phyloP scores from a whole-genome alignment of 805 yeast species.

The Metschnikowia chrysomelidarum region DNA sequence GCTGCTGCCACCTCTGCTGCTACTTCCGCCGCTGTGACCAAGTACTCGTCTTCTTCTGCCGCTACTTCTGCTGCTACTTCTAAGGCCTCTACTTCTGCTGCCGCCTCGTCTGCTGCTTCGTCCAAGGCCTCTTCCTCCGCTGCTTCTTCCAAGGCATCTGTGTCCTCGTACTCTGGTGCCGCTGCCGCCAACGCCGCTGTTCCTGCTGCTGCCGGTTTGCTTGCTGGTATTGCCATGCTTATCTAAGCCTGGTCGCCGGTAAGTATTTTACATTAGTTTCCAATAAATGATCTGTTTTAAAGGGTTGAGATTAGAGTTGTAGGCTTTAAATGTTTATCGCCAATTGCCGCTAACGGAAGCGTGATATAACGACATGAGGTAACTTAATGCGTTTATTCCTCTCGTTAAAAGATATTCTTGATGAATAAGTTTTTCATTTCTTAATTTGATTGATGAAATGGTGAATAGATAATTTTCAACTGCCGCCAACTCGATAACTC shows the following conservation, averaged over 20 bases:
- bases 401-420: too few relatives aligned
- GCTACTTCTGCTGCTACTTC: constrained; percentile 12
- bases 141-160: constrained; percentile 10
- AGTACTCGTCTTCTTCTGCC: constrained; percentile 5
- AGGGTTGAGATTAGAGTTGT: too few relatives aligned
- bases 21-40: constrained; percentile 10
- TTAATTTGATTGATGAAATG: too few relatives aligned
- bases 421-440: too few relatives aligned
- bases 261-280: too few relatives aligned
- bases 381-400: too few relatives aligned
- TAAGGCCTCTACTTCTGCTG: constrained; percentile 11
- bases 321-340: too few relatives aligned
- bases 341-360: too few relatives aligned
- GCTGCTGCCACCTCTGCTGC: constrained; percentile 5
- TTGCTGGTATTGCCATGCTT: constrained; percentile 18
- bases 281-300: too few relatives aligned
- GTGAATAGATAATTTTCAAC: too few relatives aligned
- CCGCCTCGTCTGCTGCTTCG: constrained; percentile 2
- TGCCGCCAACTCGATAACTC: too few relatives aligned
- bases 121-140: constrained; percentile 3
- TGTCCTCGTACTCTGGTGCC: constrained; percentile 14
- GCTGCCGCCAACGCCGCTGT: constrained; percentile 18
- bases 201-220: constrained; percentile 15
- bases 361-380: too few relatives aligned
- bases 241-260: constrained; percentile 14